These are phyloP conservation scores for Myrica gale DNA, from an alignment of 306 rosid genomes.

Conservation along the genomic window DNA sequence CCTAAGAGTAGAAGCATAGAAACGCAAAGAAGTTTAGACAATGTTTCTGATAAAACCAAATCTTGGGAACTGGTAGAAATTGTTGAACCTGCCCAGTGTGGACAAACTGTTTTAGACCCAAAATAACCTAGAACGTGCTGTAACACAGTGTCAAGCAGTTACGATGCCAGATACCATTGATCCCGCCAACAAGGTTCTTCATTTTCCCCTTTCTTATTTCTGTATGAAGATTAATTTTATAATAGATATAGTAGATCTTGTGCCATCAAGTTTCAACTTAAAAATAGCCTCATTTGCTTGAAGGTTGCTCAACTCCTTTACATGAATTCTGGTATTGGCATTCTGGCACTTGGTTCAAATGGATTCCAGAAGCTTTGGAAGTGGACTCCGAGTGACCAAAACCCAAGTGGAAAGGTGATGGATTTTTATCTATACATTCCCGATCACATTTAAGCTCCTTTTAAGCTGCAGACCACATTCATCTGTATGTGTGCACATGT, in stretches of 20 bases:
- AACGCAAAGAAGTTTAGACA: constrained; percentile 59
- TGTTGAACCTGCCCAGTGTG: constrained; percentile 60
- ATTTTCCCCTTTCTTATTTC: not conserved
- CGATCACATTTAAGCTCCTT: not conserved
- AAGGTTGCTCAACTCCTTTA: constrained; percentile 79
- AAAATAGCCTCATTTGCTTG: not conserved
- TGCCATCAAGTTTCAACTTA: not conserved
- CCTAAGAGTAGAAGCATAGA: constrained; percentile 50
- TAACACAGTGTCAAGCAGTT: constrained; percentile 66
- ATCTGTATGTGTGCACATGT: not conserved
- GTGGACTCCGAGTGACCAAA: constrained; percentile 73
- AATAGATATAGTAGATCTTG: not conserved
- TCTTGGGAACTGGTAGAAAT: constrained; percentile 80
- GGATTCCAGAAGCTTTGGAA: constrained; percentile 88
- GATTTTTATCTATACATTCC: not conserved
- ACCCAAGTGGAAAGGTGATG: constrained; percentile 70
- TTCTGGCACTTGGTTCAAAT: constrained; percentile 84
- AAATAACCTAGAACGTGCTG: no score
- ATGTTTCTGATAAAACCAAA: constrained; percentile 57
- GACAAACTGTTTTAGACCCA: no score
- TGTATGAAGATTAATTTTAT: not conserved
- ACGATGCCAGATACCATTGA: constrained; percentile 77
- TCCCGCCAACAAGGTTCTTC: constrained; percentile 63
- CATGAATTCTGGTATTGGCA: constrained; percentile 67
- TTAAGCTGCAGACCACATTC: not conserved